Conservation (phyloP, 192 early-diverging fungal genomes). For the Coemansia sp. region DNA sequence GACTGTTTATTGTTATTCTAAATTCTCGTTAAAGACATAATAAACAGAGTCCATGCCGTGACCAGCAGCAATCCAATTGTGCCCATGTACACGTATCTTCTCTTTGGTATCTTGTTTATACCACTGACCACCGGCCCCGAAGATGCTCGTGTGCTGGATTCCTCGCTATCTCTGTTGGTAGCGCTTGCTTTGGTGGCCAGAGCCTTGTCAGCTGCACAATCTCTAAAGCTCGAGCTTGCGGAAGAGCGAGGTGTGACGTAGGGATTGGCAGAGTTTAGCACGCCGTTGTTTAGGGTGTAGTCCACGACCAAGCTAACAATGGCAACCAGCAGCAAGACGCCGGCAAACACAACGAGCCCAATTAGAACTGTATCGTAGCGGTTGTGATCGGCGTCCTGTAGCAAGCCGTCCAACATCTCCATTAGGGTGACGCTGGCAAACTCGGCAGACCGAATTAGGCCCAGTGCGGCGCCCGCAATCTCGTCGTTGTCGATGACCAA, state of each 20-base stretch:
- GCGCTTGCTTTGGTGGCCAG: background rate
- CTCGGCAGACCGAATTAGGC: conserved; percentile 52
- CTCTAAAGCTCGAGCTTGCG: background rate
- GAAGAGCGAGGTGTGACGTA: conserved; percentile 3
- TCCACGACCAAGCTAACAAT: conserved; percentile 28
- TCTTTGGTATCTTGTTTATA: conserved; percentile 14
- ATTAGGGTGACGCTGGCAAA: conserved; percentile 54
- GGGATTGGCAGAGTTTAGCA: conserved; percentile 42
- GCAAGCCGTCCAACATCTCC: conserved; percentile 55
- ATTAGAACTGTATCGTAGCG: conserved; percentile 52
- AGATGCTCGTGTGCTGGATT: conserved; percentile 2
- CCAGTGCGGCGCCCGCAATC: conserved; percentile 51
- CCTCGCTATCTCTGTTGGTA: background rate
- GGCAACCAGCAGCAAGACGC: conserved; percentile 33
- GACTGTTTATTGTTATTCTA: conserved; percentile 6
- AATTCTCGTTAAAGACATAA: conserved; percentile 26
- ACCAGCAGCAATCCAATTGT: conserved; percentile 39
- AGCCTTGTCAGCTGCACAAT: background rate
- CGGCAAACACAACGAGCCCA: conserved; percentile 44
- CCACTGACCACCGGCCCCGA: background rate
- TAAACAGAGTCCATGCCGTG: conserved; percentile 42
- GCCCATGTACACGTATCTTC: conserved; percentile 43
- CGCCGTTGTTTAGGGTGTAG: conserved; percentile 22
- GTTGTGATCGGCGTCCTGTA: conserved; percentile 54
- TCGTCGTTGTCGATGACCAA: conserved; percentile 51